Evolutionary conservation across 148 eudicot species (phyloP).

Genomic region (Polygonum aviculare): DNA sequence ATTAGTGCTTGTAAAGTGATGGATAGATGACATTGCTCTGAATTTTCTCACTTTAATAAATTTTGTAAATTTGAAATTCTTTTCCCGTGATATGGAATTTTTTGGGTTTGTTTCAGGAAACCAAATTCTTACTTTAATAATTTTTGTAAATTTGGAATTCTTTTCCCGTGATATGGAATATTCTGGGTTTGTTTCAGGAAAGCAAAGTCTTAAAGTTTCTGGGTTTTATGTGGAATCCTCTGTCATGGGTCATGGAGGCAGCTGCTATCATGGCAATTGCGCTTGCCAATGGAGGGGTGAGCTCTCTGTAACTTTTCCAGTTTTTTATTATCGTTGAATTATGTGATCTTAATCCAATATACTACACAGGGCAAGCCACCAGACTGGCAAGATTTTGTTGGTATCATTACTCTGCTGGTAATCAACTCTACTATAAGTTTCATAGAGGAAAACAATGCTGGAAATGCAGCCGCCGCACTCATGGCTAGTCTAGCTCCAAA

Average conservation of each 20-base stretch:
- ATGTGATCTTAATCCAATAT: slow-evolving; percentile 10
- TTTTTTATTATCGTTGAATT: neutral
- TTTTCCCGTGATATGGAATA: neutral
- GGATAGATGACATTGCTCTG: neutral
- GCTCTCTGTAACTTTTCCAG: slow-evolving; percentile 11
- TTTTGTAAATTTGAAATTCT: neutral
- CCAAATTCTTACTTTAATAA: slow-evolving; percentile 34
- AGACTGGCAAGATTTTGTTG: slow-evolving; percentile 99
- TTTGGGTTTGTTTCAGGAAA: slow-evolving; percentile 62
- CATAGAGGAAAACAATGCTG: slow-evolving; percentile 96
- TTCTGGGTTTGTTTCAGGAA: slow-evolving; percentile 55
- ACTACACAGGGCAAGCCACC: slow-evolving; percentile 77
- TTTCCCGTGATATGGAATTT: slow-evolving; percentile 1
- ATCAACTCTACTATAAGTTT: slow-evolving; percentile 98
- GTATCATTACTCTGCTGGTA: slow-evolving; percentile 82
- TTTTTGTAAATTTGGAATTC: neutral
- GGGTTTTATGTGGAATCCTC: slow-evolving; percentile 99
- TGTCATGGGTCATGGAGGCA: slow-evolving; percentile 99
- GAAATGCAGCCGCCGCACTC: slow-evolving; percentile 99
- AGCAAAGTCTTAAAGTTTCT: slow-evolving; percentile 92
- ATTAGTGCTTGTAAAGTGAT: neutral
- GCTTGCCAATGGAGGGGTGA: slow-evolving; percentile 99
- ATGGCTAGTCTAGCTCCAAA: slow-evolving; percentile 99
- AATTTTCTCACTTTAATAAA: neutral
- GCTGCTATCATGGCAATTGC: slow-evolving; percentile 99